Percentiles rank a stretch among this genome's conserved stretches.
Evolutionary conservation across 208 protist genomes (phyloP).

Genomic region (Trypanosoma cruzi): DNA sequence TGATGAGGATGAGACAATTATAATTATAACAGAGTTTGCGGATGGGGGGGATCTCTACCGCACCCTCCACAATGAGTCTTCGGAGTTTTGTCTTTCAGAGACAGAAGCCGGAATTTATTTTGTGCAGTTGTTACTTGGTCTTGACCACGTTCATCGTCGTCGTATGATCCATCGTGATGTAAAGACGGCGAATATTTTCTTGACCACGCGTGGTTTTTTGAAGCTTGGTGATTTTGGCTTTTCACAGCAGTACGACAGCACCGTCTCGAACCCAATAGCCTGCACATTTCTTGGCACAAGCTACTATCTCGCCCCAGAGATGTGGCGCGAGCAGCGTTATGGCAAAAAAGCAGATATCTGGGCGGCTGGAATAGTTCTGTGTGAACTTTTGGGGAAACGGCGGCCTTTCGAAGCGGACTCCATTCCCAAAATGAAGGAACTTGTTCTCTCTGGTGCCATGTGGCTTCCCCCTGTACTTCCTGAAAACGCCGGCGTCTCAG

Average conservation of each 20-base stretch:
- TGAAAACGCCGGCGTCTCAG: constrained; percentile 7
- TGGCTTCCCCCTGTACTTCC: constrained; percentile 48
- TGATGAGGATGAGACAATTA: constrained; percentile 70
- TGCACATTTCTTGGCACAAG: constrained; percentile 91
- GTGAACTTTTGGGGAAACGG: constrained; percentile 77
- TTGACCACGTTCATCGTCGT: constrained; percentile 87
- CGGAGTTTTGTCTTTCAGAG: constrained; percentile 53
- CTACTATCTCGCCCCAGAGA: constrained; percentile 92
- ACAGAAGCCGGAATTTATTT: constrained; percentile 77
- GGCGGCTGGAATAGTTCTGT: constrained; percentile 83
- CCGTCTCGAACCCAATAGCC: constrained; percentile 81
- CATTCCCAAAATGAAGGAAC: constrained; percentile 55
- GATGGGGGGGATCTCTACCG: constrained; percentile 82
- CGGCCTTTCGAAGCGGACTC: constrained; percentile 74
- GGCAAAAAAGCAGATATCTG: constrained; percentile 91
- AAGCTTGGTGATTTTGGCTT: constrained; percentile 95
- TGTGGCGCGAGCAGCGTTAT: constrained; percentile 86
- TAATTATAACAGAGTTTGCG: constrained; percentile 92
- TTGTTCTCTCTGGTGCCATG: constrained; percentile 56
- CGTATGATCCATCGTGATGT: constrained; percentile 94
- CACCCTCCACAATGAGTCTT: constrained; percentile 49
- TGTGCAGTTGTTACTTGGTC: constrained; percentile 79
- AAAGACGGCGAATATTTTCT: constrained; percentile 91
- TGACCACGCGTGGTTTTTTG: constrained; percentile 81
- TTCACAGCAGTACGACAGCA: constrained; percentile 87